Conservation (phyloP, 2,329 filamentous ascomycete genomes). For the Didymosphaeria variabile region DNA sequence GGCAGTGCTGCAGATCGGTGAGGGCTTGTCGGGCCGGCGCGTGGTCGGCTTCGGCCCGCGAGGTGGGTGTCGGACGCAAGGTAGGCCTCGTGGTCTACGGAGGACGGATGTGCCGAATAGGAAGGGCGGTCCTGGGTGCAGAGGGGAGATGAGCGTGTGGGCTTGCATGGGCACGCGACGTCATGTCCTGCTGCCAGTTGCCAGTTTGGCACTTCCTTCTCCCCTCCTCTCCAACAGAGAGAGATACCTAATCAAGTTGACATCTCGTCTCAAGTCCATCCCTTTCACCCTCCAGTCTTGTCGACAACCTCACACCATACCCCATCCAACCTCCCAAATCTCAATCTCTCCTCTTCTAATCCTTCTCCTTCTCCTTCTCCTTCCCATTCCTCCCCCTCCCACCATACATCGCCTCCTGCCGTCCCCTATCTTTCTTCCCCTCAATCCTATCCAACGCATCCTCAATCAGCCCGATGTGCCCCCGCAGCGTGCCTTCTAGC, state of each 20-base stretch:
- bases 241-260: no score
- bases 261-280: no score
- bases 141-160: neutral
- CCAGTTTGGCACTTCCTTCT: no score
- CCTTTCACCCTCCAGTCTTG: no score
- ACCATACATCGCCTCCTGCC: constrained; percentile 49
- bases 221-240: no score
- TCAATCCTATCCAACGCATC: constrained; percentile 57
- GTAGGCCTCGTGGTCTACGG: neutral
- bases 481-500: constrained; percentile 57
- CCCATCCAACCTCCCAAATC: neutral
- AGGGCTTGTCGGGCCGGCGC: neutral
- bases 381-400: constrained; percentile 31
- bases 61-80: neutral
- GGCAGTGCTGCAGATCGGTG: constrained; percentile 5
- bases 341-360: neutral
- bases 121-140: neutral
- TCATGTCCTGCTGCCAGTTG: no score
- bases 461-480: constrained; percentile 59
- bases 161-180: no score
- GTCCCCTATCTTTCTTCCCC: constrained; percentile 47
- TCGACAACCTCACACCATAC: no score
- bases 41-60: constrained; percentile 2
- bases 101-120: neutral
- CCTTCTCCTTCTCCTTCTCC: constrained; percentile 8